phyloP scores from a whole-genome alignment of 768 basidiomycete genomes.

The Mycena rosella region DNA sequence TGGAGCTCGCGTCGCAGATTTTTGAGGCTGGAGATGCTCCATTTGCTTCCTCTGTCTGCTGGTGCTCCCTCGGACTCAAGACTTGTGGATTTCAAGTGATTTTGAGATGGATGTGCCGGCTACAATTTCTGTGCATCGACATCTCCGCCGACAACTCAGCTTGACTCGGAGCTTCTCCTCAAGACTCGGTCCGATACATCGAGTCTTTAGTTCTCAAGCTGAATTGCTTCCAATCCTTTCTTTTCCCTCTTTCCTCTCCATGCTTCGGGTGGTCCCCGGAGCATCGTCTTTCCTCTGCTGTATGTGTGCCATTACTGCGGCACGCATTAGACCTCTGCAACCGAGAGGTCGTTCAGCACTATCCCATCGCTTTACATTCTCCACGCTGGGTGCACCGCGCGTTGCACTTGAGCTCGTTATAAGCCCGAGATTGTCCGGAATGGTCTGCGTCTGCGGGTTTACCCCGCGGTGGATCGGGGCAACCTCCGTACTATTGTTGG shows the following conservation, averaged over 20 bases:
- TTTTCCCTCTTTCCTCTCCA: too few species aligned
- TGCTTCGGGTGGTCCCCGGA: conserved; percentile 13
- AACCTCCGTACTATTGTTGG: not conserved
- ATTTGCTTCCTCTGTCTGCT: too few species aligned
- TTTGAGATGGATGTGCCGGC: too few species aligned
- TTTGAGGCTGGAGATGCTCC: too few species aligned
- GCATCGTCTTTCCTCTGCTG: not conserved
- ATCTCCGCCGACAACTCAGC: not conserved
- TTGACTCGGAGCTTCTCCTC: not conserved
- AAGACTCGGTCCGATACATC: not conserved
- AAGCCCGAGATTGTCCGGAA: not conserved
- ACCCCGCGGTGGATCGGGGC: not conserved
- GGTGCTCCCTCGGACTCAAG: too few species aligned
- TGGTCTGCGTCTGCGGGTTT: not conserved
- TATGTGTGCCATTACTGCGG: conserved; percentile 7
- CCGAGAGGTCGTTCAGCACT: not conserved
- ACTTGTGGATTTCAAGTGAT: too few species aligned
- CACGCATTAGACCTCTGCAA: conserved; percentile 3
- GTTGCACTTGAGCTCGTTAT: not conserved
- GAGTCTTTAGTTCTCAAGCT: not conserved
- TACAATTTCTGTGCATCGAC: not conserved
- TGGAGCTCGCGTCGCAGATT: too few species aligned
- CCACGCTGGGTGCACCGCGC: conserved; percentile 6
- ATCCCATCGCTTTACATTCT: conserved; percentile 10
- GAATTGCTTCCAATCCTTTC: not conserved